These are phyloP conservation scores for Schwanniomyces vanrijiae DNA, from an alignment of 805 yeast genomes.

Conservation along the genomic window DNA sequence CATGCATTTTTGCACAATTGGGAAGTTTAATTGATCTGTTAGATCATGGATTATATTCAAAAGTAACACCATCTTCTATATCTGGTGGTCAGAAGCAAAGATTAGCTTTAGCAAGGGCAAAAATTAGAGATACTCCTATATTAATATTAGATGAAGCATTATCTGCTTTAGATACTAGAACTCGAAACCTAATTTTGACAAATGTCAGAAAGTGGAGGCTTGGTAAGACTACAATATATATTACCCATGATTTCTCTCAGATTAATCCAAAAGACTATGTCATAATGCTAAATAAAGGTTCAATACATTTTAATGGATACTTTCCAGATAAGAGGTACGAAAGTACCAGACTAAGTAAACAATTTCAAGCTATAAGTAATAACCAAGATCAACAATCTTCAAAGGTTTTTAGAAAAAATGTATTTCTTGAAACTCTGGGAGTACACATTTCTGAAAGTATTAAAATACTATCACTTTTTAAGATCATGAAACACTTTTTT, in stretches of 20 bases:
- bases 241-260: constrained; percentile 74
- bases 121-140: constrained; percentile 68
- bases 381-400: background rate
- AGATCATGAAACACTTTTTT: constrained; percentile 25
- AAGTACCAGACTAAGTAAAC: background rate
- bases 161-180: constrained; percentile 69
- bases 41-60: constrained; percentile 56
- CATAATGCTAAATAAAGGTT: constrained; percentile 59
- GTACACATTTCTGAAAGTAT: constrained; percentile 1
- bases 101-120: constrained; percentile 82
- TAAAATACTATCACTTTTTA: constrained; percentile 18
- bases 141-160: constrained; percentile 83
- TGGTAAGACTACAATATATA: constrained; percentile 71
- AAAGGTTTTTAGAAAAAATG: constrained; percentile 1
- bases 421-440: constrained; percentile 4
- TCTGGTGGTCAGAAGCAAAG: constrained; percentile 95
- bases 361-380: background rate
- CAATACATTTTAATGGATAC: constrained; percentile 27
- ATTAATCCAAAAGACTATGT: constrained; percentile 60
- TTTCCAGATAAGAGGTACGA: background rate
- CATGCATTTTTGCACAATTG: constrained; percentile 54
- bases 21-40: constrained; percentile 47
- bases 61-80: constrained; percentile 45
- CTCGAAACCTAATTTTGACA: constrained; percentile 46
- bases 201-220: constrained; percentile 59